A percentile compares a stretch with the other conserved stretches of the same genome.
Evolutionary conservation across 1,284 basidiomycete species (phyloP).

Genomic region (Wolfiporia cocos): DNA sequence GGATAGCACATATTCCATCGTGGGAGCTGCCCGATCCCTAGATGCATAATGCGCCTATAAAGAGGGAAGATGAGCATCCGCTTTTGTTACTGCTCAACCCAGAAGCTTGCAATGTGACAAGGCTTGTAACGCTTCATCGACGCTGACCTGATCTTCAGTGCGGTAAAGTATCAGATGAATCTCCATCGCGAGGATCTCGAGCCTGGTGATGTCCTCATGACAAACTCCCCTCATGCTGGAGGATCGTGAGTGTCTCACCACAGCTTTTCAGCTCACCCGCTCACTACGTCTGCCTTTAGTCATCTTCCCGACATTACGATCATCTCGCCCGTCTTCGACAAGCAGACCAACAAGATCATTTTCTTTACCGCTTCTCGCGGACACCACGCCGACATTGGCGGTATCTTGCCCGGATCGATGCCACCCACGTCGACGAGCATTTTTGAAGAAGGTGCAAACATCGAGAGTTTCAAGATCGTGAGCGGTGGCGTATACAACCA

Average conservation of each 20-base stretch:
- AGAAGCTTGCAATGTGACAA: no score
- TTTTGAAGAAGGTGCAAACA: constrained; percentile 92
- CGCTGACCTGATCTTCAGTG: constrained; percentile 55
- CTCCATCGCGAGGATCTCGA: constrained; percentile 61
- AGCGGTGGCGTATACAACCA: constrained; percentile 76
- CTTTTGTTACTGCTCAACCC: no score
- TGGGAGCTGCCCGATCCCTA: no score
- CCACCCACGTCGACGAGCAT: constrained; percentile 88
- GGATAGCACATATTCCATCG: no score
- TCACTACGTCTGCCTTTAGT: constrained; percentile 29
- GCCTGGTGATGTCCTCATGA: constrained; percentile 88
- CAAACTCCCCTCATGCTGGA: constrained; percentile 85
- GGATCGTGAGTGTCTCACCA: constrained; percentile 55
- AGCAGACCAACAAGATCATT: constrained; percentile 64
- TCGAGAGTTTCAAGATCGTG: constrained; percentile 93
- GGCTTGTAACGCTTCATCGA: no score
- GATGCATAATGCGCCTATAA: no score
- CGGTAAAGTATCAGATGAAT: constrained; percentile 87
- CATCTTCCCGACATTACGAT: constrained; percentile 86
- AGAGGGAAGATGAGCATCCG: no score
- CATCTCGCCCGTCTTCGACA: constrained; percentile 84
- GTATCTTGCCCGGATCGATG: constrained; percentile 87
- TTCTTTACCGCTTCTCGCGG: constrained; percentile 91
- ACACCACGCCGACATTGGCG: constrained; percentile 79
- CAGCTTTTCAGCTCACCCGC: neutral